These are phyloP conservation scores for Sphaerostilbella broomeana DNA, from an alignment of 2,329 filamentous ascomycete species.

Conservation along the genomic window DNA sequence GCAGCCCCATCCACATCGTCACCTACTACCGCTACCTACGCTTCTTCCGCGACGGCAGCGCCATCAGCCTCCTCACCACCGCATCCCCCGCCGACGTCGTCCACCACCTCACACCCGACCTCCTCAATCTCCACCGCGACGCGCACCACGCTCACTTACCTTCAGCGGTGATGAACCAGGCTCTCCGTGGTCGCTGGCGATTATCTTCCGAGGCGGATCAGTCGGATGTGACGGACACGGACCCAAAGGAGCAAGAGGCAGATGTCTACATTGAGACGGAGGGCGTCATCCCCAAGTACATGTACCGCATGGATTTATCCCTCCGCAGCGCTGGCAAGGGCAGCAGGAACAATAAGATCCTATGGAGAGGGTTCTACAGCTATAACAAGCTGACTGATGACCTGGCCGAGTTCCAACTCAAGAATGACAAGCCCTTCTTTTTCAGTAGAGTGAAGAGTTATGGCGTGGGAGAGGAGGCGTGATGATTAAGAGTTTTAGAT, in stretches of 20 bases:
- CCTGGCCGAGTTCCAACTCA: constrained; percentile 70
- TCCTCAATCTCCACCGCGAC: constrained; percentile 45
- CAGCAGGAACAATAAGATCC: constrained; percentile 75
- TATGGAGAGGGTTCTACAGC: constrained; percentile 86
- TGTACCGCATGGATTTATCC: constrained; percentile 73
- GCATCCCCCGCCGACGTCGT: constrained; percentile 81
- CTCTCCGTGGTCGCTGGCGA: constrained; percentile 52
- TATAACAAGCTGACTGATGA: constrained; percentile 87
- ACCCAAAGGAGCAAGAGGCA: constrained; percentile 43
- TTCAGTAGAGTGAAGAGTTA: constrained; percentile 62
- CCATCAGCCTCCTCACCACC: constrained; percentile 74
- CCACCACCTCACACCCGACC: constrained; percentile 68
- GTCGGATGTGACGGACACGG: constrained; percentile 17
- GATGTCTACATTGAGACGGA: constrained; percentile 82
- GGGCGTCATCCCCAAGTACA: constrained; percentile 70
- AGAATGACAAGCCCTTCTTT: constrained; percentile 59
- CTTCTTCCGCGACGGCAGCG: constrained; percentile 85
- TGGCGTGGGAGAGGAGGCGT: constrained; percentile 29
- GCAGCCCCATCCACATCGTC: constrained; percentile 77
- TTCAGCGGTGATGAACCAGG: constrained; percentile 59
- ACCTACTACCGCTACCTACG: constrained; percentile 97
- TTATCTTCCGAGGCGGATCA: constrained; percentile 34
- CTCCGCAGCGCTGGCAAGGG: constrained; percentile 58
- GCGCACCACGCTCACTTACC: constrained; percentile 26
- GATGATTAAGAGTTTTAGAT: neutral